A percentile compares a stretch with the other conserved stretches of the same genome.
phyloP scores from a whole-genome alignment of 768 basidiomycete species.

The Pilatotrama ljubarskyi region DNA sequence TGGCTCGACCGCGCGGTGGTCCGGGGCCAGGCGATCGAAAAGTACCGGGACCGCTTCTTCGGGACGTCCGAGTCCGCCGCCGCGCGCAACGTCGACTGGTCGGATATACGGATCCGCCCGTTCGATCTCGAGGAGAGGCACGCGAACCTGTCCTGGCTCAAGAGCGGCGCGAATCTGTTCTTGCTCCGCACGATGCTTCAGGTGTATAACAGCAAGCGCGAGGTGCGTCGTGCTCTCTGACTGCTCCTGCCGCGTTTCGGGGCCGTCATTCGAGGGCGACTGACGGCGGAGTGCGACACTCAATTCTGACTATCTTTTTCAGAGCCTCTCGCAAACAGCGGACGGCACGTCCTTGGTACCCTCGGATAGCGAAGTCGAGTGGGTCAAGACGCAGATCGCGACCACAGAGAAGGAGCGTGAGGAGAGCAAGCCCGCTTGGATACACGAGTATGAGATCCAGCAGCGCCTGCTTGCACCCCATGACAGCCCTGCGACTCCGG shows the following conservation, averaged over 20 bases:
- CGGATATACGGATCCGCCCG: constrained; percentile 15
- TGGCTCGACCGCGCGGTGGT: neutral
- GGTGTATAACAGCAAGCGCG: constrained; percentile 5
- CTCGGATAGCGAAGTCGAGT: neutral
- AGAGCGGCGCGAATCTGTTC: constrained; percentile 1
- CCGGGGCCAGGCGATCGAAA: neutral
- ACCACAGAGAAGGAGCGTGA: neutral
- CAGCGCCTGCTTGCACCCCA: constrained; percentile 1
- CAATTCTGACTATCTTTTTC: no score
- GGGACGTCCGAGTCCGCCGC: neutral
- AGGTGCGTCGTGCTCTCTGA: neutral
- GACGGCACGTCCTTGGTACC: neutral
- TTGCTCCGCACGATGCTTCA: constrained; percentile 4
- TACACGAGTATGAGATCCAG: constrained; percentile 8
- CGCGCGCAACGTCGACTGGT: constrained; percentile 7
- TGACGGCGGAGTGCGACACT: no score
- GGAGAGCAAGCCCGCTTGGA: constrained; percentile 12
- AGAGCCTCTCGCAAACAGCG: neutral
- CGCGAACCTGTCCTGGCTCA: constrained; percentile 6
- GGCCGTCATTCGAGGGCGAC: neutral
- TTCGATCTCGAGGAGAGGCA: constrained; percentile 10
- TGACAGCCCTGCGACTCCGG: no score
- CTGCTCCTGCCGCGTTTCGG: neutral
- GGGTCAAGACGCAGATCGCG: constrained; percentile 7
- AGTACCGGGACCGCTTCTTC: constrained; percentile 6